Conservation (phyloP, 2,329 filamentous ascomycete genomes). For the Bertia moriformis region DNA sequence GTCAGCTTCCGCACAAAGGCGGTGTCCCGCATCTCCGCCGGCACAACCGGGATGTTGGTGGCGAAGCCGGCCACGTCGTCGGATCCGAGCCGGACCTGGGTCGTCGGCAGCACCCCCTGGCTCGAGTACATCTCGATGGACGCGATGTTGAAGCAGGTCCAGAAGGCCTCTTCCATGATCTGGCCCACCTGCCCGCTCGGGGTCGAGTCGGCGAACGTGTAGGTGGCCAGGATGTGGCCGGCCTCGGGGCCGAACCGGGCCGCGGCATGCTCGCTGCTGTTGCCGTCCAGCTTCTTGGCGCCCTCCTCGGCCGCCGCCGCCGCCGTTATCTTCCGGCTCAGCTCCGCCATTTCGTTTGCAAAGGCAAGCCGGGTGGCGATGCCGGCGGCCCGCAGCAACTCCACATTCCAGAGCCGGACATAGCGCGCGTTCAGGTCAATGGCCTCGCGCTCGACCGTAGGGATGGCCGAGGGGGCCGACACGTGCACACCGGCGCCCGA, state of each 20-base stretch:
- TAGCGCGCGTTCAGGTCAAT: slow-evolving; percentile 93
- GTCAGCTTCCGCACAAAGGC: slow-evolving; percentile 68
- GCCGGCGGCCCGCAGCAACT: slow-evolving; percentile 80
- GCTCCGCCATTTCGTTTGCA: slow-evolving; percentile 67
- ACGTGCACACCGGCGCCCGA: slow-evolving; percentile 89
- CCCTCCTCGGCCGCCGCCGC: slow-evolving; percentile 21
- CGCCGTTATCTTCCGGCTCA: slow-evolving; percentile 43
- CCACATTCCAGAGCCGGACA: slow-evolving; percentile 88
- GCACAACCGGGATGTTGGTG: slow-evolving; percentile 74
- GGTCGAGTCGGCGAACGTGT: slow-evolving; percentile 78
- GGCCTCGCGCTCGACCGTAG: slow-evolving; percentile 89
- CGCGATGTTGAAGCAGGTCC: slow-evolving; percentile 73
- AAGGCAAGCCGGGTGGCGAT: slow-evolving; percentile 83
- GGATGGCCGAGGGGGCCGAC: slow-evolving; percentile 88
- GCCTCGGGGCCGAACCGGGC: slow-evolving; percentile 61
- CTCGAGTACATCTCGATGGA: slow-evolving; percentile 81
- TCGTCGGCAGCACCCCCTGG: slow-evolving; percentile 71
- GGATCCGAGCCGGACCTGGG: slow-evolving; percentile 63
- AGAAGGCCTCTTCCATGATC: slow-evolving; percentile 88
- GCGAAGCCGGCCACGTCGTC: slow-evolving; percentile 60
- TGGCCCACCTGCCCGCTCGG: slow-evolving; percentile 71
- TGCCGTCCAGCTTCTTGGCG: slow-evolving; percentile 28
- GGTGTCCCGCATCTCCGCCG: slow-evolving; percentile 58
- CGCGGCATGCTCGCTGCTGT: slow-evolving; percentile 49
- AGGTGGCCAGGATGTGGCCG: slow-evolving; percentile 72